Conservation (phyloP, 1,139 yeast genomes). For the Hyphopichia buzzinii region DNA sequence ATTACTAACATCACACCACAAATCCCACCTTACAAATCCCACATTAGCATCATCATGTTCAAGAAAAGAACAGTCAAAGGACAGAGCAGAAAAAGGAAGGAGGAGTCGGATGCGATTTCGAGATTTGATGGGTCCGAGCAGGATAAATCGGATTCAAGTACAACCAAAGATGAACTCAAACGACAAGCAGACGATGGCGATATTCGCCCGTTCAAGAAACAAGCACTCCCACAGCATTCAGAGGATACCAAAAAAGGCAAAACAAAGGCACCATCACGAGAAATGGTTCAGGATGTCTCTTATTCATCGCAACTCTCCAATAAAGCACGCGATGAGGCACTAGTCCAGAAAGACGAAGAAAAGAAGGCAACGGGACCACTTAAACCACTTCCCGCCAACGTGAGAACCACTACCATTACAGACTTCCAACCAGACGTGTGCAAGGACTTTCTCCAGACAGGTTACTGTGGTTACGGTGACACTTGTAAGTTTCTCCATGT, state of each 20-base stretch:
- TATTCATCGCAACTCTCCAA: neutral
- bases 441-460: slow-evolving; percentile 87
- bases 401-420: slow-evolving; percentile 69
- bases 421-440: slow-evolving; percentile 96
- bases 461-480: slow-evolving; percentile 97
- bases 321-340: neutral
- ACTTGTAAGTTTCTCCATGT: slow-evolving; percentile 94
- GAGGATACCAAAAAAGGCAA: neutral
- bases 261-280: neutral
- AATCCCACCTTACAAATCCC: slow-evolving; percentile 2
- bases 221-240: neutral
- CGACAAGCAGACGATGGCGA: neutral
- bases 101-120: neutral
- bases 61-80: slow-evolving; percentile 31
- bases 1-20: too few relatives aligned
- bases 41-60: slow-evolving; percentile 22
- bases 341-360: neutral
- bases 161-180: neutral
- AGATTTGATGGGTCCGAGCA: too few relatives aligned
- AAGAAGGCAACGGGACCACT: slow-evolving; percentile 10
- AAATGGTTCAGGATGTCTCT: neutral
- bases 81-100: slow-evolving; percentile 17
- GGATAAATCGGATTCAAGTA: slow-evolving; percentile 2
- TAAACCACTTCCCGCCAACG: slow-evolving; percentile 45
- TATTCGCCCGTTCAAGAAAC: neutral